phyloP scores from a whole-genome alignment of 202 grass and related monocot species.

The Dendrocalamus latiflorus region DNA sequence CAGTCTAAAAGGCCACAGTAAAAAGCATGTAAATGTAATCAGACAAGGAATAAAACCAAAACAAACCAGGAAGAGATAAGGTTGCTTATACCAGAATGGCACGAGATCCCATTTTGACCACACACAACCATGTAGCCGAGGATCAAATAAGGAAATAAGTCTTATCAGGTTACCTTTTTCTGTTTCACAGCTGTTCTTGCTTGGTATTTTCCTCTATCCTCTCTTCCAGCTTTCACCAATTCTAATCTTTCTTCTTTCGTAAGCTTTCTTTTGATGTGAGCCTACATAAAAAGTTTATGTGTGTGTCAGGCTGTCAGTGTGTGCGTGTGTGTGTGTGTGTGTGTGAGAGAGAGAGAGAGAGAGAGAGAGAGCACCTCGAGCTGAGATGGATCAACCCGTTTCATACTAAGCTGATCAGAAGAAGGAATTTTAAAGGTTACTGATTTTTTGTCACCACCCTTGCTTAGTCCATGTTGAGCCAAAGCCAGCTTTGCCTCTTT shows the following conservation, averaged over 20 bases:
- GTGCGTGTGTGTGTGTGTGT: neutral
- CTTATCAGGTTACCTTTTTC: constrained; percentile 60
- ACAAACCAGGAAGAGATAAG: neutral
- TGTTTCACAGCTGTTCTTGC: constrained; percentile 57
- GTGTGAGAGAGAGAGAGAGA: neutral
- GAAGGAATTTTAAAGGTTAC: constrained; percentile 59
- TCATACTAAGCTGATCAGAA: constrained; percentile 66
- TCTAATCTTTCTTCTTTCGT: constrained; percentile 71
- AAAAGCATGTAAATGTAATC: neutral
- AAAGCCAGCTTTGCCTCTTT: constrained; percentile 61
- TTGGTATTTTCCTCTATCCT: constrained; percentile 72
- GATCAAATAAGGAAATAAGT: neutral
- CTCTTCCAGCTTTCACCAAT: constrained; percentile 69
- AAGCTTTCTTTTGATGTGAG: constrained; percentile 61
- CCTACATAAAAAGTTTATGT: constrained; percentile 36
- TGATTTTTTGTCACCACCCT: constrained; percentile 32
- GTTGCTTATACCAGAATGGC: neutral
- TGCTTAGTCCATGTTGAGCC: constrained; percentile 60
- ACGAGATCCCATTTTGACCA: neutral
- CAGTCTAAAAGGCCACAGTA: constrained; percentile 25
- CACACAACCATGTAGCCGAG: neutral
- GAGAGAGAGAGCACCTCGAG: constrained; percentile 47
- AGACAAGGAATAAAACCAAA: neutral
- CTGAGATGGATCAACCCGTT: constrained; percentile 66
- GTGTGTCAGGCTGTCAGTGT: neutral